Conservation (phyloP, 2,329 filamentous ascomycete genomes). For the Aspergillus phoenicis region DNA sequence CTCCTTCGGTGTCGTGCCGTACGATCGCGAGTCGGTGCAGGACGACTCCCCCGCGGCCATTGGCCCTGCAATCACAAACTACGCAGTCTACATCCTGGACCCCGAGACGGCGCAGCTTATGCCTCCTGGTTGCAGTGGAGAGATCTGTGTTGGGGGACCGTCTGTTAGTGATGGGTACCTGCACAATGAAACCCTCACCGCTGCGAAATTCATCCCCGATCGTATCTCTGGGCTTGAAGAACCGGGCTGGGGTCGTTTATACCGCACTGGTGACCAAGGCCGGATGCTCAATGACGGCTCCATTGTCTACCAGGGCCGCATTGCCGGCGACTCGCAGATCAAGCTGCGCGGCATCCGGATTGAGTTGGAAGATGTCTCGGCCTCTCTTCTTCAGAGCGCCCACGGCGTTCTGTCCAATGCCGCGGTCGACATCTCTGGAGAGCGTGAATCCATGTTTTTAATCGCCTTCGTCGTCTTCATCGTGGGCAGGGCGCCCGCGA, state of each 20-base stretch:
- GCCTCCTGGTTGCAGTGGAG: background rate
- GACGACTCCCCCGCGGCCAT: no score
- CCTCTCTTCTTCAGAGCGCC: slow-evolving; percentile 27
- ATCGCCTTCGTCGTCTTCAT: background rate
- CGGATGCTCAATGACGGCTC: slow-evolving; percentile 23
- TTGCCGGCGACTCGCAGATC: slow-evolving; percentile 33
- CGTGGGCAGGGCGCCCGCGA: background rate
- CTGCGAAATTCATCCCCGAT: background rate
- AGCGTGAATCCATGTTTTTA: background rate
- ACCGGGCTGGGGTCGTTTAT: background rate
- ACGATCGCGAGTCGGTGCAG: no score
- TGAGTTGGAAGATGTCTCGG: slow-evolving; percentile 53
- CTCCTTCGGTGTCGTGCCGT: no score
- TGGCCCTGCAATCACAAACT: no score
- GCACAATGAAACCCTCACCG: background rate
- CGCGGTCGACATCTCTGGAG: background rate
- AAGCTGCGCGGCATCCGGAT: slow-evolving; percentile 42
- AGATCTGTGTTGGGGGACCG: background rate
- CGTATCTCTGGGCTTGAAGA: background rate
- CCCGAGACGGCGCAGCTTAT: background rate
- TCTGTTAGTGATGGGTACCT: background rate
- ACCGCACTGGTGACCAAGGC: background rate
- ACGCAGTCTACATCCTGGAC: background rate
- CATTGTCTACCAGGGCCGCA: slow-evolving; percentile 32
- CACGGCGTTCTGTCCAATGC: background rate